phyloP scores from a whole-genome alignment of 1,284 basidiomycete species.

The Meira miltonrushii region DNA sequence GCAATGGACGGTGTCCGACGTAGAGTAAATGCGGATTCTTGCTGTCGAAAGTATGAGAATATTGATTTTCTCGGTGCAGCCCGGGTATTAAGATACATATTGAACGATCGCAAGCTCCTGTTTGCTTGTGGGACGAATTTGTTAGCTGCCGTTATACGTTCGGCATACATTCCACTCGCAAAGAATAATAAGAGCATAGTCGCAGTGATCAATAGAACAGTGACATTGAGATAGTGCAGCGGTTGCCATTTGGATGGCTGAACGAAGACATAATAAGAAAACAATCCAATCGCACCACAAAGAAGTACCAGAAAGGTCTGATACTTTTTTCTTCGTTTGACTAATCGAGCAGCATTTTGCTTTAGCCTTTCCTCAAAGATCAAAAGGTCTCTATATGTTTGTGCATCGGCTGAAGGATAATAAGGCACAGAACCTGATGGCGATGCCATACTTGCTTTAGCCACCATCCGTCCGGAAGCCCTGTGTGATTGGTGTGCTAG shows the following conservation, averaged over 20 bases:
- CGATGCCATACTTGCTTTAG: too few relatives aligned
- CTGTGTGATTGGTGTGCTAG: too few relatives aligned
- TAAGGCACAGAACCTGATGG: background rate
- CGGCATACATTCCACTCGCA: constrained; percentile 89
- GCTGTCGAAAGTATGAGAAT: constrained; percentile 11
- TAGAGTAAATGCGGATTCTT: too few relatives aligned
- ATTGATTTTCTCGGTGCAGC: constrained; percentile 60
- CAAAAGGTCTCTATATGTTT: constrained; percentile 80
- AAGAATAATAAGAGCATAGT: constrained; percentile 92
- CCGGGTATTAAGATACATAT: constrained; percentile 93
- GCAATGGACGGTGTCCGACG: background rate
- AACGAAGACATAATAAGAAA: constrained; percentile 69
- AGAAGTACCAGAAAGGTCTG: constrained; percentile 73
- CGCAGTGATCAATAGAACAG: constrained; percentile 38
- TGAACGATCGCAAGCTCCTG: constrained; percentile 79
- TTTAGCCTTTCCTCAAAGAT: constrained; percentile 94
- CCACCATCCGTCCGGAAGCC: too few relatives aligned
- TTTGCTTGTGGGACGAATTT: constrained; percentile 96
- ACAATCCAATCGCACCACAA: constrained; percentile 64
- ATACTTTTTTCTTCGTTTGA: constrained; percentile 76
- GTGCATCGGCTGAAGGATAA: constrained; percentile 63
- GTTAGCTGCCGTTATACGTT: constrained; percentile 93
- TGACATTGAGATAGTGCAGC: constrained; percentile 36
- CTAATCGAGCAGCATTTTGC: constrained; percentile 76
- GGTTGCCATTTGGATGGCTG: constrained; percentile 29